Base-by-base conservation (phyloP, 108 stramenopile genomes). In the Cyclotella cryptica region DNA sequence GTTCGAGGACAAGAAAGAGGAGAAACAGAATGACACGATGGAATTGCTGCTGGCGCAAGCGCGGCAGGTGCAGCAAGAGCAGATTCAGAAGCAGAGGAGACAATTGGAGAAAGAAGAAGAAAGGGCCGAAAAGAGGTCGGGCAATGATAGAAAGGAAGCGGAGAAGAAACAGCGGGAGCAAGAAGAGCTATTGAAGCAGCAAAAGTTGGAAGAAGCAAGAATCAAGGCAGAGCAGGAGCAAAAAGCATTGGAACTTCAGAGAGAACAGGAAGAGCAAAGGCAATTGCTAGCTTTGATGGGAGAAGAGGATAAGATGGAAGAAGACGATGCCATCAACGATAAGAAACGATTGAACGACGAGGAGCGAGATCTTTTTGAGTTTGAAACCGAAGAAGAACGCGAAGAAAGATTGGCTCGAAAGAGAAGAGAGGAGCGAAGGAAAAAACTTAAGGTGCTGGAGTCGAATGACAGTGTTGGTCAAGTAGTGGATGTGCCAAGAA, bases 381-480 rank as follows among this genome's bases (percentile, higher is more conserved):
- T 84, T 58, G 83, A 84, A 55, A 84, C 76, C 15, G 77, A 85
- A 71, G 84, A 86, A 66, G 77, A 87, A 45, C 43, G 76, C 7
- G 85, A 87, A 64, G 90, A 87, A 49, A 46, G 81, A 52, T 21
- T 52, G 59, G 87, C 87, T 40, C 75, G 61, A 42, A 57, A 69
- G 47, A 72, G 71, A 58, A 57, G 80, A 13, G 79, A 81, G 57
- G 80, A 85, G 57, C 51, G 80, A 45, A 66, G 71, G 47, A 69
- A 79, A 49, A 83, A 70, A 61, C 27, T 67, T 27, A 69, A 66
- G 49, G n/a, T 24, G 21, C 26, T 72, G n/a, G 59, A 58, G n/a
- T 19, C 28, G 15, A 35, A 41, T 0, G 27, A 69, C 30, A 46
- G 5, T 51, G 51, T 21, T 26, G 54, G 47, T 19, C 27, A 30